Conservation (phyloP, 176 grass and related monocot genomes). For the Zizania latifolia region DNA sequence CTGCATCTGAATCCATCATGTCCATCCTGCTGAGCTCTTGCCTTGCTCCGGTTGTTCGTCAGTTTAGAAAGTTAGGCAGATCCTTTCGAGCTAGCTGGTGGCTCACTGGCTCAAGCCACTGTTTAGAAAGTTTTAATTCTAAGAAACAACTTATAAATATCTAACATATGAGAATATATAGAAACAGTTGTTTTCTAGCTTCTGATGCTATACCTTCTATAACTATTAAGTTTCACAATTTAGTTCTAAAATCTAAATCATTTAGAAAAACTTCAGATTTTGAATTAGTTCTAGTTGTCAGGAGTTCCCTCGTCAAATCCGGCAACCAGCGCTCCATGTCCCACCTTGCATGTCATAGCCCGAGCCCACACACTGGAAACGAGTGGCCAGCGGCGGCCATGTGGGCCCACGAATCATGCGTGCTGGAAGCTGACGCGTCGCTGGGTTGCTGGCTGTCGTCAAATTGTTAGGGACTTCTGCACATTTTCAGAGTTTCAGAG, state of each 20-base stretch:
- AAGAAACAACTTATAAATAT: no score
- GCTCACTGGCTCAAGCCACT: no score
- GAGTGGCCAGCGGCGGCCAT: neutral
- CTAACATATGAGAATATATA: no score
- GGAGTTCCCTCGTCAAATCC: neutral
- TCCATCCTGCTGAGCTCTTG: neutral
- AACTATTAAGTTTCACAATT: no score
- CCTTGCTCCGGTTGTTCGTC: neutral
- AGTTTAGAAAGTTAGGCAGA: conserved; percentile 4
- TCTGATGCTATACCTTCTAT: no score
- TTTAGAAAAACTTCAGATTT: no score
- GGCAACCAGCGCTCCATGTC: neutral
- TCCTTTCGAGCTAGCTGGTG: no score
- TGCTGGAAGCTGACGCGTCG: neutral
- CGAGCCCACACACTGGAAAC: neutral
- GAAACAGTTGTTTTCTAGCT: no score
- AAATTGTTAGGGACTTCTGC: neutral
- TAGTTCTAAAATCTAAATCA: no score
- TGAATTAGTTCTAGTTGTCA: neutral
- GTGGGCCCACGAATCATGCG: conserved; percentile 21
- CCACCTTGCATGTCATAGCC: conserved; percentile 10
- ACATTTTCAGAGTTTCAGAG: neutral
- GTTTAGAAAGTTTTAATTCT: no score
- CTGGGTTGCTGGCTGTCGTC: neutral
- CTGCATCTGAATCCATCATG: neutral